phyloP scores from a whole-genome alignment of 257 asterid species.

The Thymus mandschuricus region DNA sequence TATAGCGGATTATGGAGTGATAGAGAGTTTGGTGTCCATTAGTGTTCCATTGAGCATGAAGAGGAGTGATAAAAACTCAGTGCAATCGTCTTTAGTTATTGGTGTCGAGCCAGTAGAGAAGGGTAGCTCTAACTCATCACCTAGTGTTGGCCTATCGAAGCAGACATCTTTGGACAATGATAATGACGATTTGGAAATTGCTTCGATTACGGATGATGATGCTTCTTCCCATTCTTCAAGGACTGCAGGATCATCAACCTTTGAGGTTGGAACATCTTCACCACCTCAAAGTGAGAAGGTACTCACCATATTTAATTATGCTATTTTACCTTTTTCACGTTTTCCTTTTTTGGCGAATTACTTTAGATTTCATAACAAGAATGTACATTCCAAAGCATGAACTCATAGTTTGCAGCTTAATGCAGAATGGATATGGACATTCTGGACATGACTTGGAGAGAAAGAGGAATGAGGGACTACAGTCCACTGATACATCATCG shows the following conservation, averaged over 20 bases:
- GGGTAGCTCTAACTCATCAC: constrained; percentile 65
- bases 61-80: constrained; percentile 50
- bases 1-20: constrained; percentile 76
- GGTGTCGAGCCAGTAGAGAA: constrained; percentile 65
- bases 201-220: constrained; percentile 63
- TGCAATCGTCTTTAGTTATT: constrained; percentile 59
- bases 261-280: constrained; percentile 52
- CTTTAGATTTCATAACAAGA: not conserved
- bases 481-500: constrained; percentile 39
- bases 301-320: constrained; percentile 23
- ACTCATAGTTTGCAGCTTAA: constrained; percentile 30
- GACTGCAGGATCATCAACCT: constrained; percentile 49
- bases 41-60: constrained; percentile 57
- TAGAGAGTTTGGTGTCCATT: constrained; percentile 48
- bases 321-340: not conserved
- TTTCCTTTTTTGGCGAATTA: not conserved
- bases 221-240: constrained; percentile 65
- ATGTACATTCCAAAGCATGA: not conserved
- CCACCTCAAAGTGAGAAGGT: constrained; percentile 70
- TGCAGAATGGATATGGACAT: constrained; percentile 57
- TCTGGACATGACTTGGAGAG: constrained; percentile 36
- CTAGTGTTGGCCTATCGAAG: constrained; percentile 49
- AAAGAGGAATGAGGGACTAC: constrained; percentile 23
- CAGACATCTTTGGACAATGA: constrained; percentile 52
- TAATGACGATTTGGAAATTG: constrained; percentile 49